These are phyloP conservation scores for Mollisia scopiformis DNA, from an alignment of 2,329 filamentous ascomycete species.

Conservation along the genomic window DNA sequence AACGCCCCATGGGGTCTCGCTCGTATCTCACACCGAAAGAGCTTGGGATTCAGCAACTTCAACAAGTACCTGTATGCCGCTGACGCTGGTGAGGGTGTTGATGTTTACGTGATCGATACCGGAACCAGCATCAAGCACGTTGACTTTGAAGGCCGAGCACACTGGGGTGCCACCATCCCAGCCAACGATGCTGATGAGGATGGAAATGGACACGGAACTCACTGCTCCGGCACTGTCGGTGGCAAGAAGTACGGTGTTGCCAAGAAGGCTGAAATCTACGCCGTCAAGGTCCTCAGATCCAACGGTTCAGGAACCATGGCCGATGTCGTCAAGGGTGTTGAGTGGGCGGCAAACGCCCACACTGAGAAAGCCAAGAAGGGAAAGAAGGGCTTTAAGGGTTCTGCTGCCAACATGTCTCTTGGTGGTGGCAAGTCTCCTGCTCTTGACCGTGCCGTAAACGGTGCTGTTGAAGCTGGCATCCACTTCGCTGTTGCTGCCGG, in stretches of 20 bases:
- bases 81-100: conserved; percentile 93
- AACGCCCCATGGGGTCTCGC: conserved; percentile 98
- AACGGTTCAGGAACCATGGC: conserved; percentile 99
- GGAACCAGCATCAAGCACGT: conserved; percentile 93
- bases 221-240: conserved; percentile 97
- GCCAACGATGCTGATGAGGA: conserved; percentile 81
- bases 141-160: conserved; percentile 94
- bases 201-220: conserved; percentile 97
- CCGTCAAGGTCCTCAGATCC: conserved; percentile 96
- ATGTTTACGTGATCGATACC: conserved; percentile 98
- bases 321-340: conserved; percentile 97
- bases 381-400: conserved; percentile 97
- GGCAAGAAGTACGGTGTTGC: conserved; percentile 99
- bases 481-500: conserved; percentile 98
- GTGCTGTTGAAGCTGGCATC: conserved; percentile 86
- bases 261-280: conserved; percentile 96
- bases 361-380: conserved; percentile 77
- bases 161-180: conserved; percentile 97
- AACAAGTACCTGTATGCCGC: conserved; percentile 97
- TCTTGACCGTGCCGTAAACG: conserved; percentile 91
- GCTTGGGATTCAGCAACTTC: conserved; percentile 86
- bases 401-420: conserved; percentile 98
- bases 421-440: conserved; percentile 95
- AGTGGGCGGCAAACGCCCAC: conserved; percentile 87
- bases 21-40: conserved; percentile 92